Percentiles rank a stretch among this genome's conserved stretches.
Evolutionary conservation across 2,329 filamentous ascomycete genomes (phyloP).

Genomic region (Colletotrichum orbiculare): DNA sequence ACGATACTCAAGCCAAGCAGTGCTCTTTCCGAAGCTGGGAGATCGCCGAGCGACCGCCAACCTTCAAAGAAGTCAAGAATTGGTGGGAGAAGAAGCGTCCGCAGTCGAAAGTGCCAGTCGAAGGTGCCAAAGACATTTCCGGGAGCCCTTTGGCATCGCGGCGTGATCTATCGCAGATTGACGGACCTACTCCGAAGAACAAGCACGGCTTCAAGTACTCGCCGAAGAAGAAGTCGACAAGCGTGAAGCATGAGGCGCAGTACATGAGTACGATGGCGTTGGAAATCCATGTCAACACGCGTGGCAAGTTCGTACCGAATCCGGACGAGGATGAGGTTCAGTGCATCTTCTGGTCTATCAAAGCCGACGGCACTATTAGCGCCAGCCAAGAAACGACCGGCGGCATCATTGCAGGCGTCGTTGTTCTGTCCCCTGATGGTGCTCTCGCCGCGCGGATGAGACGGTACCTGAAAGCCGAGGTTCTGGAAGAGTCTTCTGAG

Average conservation of each 20-base stretch:
- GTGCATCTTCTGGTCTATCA: slow-evolving; percentile 90
- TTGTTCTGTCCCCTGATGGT: slow-evolving; percentile 75
- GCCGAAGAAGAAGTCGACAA: slow-evolving; percentile 78
- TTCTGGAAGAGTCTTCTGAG: slow-evolving; percentile 82
- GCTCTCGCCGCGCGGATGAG: slow-evolving; percentile 69
- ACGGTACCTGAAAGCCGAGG: slow-evolving; percentile 69
- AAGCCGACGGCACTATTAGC: slow-evolving; percentile 75
- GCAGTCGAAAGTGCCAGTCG: slow-evolving; percentile 37
- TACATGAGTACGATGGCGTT: slow-evolving; percentile 98
- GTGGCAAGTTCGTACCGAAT: slow-evolving; percentile 84
- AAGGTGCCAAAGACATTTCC: slow-evolving; percentile 33
- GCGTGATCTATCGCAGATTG: slow-evolving; percentile 81
- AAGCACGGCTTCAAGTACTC: slow-evolving; percentile 88
- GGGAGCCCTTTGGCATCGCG: slow-evolving; percentile 32
- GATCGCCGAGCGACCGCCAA: slow-evolving; percentile 77
- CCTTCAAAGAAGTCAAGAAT: slow-evolving; percentile 71
- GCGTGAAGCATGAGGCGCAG: slow-evolving; percentile 83
- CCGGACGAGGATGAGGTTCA: slow-evolving; percentile 90
- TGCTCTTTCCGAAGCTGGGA: slow-evolving; percentile 82
- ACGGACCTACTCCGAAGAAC: slow-evolving; percentile 86
- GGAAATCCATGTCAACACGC: slow-evolving; percentile 90
- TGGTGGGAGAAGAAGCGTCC: slow-evolving; percentile 68
- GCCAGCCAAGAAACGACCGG: slow-evolving; percentile 56
- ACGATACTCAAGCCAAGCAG: slow-evolving; percentile 57
- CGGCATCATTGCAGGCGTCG: slow-evolving; percentile 73